A percentile compares a stretch with the other conserved stretches of the same genome.
Conservation (phyloP, 2,329 filamentous ascomycete species). For the Aspergillus costaricaensis region DNA sequence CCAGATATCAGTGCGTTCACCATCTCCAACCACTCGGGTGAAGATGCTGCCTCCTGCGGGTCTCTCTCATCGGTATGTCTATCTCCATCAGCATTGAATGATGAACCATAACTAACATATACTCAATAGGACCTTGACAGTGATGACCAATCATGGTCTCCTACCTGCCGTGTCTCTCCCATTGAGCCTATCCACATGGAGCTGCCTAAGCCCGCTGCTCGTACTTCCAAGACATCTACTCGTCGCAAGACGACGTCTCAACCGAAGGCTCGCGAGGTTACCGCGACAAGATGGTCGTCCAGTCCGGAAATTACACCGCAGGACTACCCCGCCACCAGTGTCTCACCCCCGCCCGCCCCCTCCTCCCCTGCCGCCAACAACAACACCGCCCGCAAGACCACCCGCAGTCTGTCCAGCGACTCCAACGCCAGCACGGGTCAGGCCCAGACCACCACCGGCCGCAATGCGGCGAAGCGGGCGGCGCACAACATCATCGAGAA, state of each 20-base stretch:
- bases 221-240: not conserved
- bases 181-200: conserved; percentile 16
- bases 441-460: conserved; percentile 20
- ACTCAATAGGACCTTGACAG: conserved; percentile 35
- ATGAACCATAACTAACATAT: not conserved
- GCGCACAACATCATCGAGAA: conserved; percentile 47
- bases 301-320: conserved; percentile 32
- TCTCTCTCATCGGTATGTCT: conserved; percentile 25
- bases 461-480: conserved; percentile 43
- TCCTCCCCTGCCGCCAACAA: conserved; percentile 12
- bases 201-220: conserved; percentile 10
- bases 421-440: conserved; percentile 26
- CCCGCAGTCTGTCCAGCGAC: conserved; percentile 30
- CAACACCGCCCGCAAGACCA: conserved; percentile 22
- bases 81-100: too few species aligned
- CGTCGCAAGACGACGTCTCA: conserved; percentile 14
- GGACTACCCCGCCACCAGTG: conserved; percentile 22
- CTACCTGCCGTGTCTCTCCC: conserved; percentile 25
- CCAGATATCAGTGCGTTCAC: conserved; percentile 34
- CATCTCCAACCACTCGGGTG: conserved; percentile 31
- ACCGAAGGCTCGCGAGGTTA: conserved; percentile 10
- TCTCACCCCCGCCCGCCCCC: conserved; percentile 14
- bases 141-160: conserved; percentile 37
- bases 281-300: conserved; percentile 29
- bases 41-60: conserved; percentile 32